Base-by-base conservation (phyloP, 179 eudicot genomes). In the Beta corolliflora region DNA sequence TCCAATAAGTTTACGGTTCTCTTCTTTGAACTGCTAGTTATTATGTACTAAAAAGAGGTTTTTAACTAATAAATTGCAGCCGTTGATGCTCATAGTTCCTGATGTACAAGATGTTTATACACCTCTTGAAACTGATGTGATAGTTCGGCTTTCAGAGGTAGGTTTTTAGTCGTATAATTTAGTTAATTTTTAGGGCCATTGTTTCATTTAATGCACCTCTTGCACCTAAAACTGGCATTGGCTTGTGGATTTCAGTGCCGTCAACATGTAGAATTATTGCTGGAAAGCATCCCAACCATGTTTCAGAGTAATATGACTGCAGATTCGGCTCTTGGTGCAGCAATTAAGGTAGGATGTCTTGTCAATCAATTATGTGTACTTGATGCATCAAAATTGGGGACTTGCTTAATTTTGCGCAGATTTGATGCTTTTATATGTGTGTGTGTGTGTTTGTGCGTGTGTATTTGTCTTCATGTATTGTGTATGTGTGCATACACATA, bases 241-340 rank as follows among this genome's bases (percentile, higher is more conserved):
- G 25, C 41, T 71, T 77, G 58, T 81, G 61, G 81, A 82, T 69
- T 65, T 80, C 97, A 95, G 99, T 91, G 98, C 83, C 97, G 94
- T 75, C 89, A 92, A 76, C 97, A 95, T 82, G 77, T 95, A 77
- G 99, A 94, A 89, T 83, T 95, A 52, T 84, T 95, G 87, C 89
- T 95, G 81, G 99, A 95, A 76, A 94, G 83, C 89, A 95, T 95
- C 82, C 99, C 99, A 80, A 83, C 89, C 76, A 94, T 95, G 99
- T 95, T 95, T 77, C 90, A 92, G 88, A 88, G 84, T 85, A 94
- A 89, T 82, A 92, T 84, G 88, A 91, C 85, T 74, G 95, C 97
- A 70, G 99, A 95, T 84, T 95, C 99, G 44, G 98, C 98, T 50
- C 92, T 94, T 85, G 98, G 98, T 80, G 99, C 99, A 71, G 93